Percentiles rank a stretch among this genome's conserved stretches.
Conservation (phyloP, 2,329 filamentous ascomycete species). For the Colletotrichum magnum region DNA sequence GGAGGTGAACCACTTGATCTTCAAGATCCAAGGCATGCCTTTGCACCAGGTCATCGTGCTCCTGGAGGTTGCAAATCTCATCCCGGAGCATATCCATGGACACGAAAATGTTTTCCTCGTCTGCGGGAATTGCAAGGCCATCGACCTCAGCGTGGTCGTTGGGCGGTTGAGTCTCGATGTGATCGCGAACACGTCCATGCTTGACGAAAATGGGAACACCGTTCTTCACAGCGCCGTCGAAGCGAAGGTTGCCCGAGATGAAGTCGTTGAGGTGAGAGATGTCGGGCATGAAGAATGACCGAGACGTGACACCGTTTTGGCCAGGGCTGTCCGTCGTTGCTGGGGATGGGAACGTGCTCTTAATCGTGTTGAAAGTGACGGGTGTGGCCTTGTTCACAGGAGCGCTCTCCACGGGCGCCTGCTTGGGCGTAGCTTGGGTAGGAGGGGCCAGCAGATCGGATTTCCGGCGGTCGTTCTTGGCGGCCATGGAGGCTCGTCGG, state of each 20-base stretch:
- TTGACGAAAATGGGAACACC: conserved; percentile 71
- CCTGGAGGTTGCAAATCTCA: conserved; percentile 68
- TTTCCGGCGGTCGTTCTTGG: conserved; percentile 31
- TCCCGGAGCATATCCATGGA: conserved; percentile 74
- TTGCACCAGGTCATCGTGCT: conserved; percentile 69
- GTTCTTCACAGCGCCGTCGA: conserved; percentile 65
- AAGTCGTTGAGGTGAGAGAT: conserved; percentile 70
- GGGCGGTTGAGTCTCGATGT: conserved; percentile 50
- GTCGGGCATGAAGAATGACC: conserved; percentile 69
- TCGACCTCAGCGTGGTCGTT: conserved; percentile 65
- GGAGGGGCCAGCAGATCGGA: conserved; percentile 34
- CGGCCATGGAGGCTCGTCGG: conserved; percentile 30
- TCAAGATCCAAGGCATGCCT: conserved; percentile 68
- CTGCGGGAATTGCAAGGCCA: conserved; percentile 63
- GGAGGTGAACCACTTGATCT: conserved; percentile 64
- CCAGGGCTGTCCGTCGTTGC: conserved; percentile 51
- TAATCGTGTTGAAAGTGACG: conserved; percentile 40
- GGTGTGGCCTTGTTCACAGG: conserved; percentile 33
- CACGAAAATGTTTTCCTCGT: conserved; percentile 71
- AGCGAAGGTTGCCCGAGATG: conserved; percentile 67
- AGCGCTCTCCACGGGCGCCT: conserved; percentile 7
- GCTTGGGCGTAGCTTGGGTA: conserved; percentile 37
- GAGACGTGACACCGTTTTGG: conserved; percentile 58
- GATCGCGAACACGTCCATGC: conserved; percentile 65
- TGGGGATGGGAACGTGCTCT: conserved; percentile 48